phyloP scores from a whole-genome alignment of 2,329 filamentous ascomycete genomes.

The Trichophaea hybrida region DNA sequence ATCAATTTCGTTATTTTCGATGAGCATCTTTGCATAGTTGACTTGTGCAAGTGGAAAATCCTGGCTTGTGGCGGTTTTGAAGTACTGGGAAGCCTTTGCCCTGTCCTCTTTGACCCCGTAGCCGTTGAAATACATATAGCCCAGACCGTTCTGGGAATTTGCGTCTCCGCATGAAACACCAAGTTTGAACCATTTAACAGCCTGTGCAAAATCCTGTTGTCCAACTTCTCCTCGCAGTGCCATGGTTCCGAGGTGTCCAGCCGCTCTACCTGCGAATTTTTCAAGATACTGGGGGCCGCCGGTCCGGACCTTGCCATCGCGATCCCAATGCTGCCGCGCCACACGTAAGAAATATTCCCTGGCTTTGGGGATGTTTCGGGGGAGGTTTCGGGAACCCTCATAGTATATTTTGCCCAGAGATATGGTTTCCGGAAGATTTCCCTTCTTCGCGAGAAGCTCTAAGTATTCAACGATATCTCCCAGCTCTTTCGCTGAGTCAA shows the following conservation, averaged over 20 bases:
- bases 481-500: conserved; percentile 70
- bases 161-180: conserved; percentile 59
- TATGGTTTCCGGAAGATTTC: conserved; percentile 74
- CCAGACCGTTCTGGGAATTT: conserved; percentile 71
- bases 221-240: conserved; percentile 77
- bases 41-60: conserved; percentile 70
- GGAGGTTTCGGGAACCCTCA: conserved; percentile 63
- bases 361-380: conserved; percentile 57
- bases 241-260: conserved; percentile 78
- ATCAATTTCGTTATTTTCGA: conserved; percentile 54
- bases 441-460: conserved; percentile 77
- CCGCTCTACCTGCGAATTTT: conserved; percentile 66
- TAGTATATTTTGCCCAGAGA: conserved; percentile 78
- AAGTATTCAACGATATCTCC: conserved; percentile 92
- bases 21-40: conserved; percentile 65
- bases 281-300: conserved; percentile 58
- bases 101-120: conserved; percentile 58
- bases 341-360: conserved; percentile 70
- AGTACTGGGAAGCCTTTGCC: conserved; percentile 56
- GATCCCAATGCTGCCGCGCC: conserved; percentile 65
- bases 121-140: conserved; percentile 69
- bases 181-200: conserved; percentile 68
- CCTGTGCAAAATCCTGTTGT: conserved; percentile 60
- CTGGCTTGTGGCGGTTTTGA: conserved; percentile 67
- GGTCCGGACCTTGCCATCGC: conserved; percentile 58